Base-by-base conservation (phyloP, 352 stramenopile genomes). In the Globisporangium takayamanum region DNA sequence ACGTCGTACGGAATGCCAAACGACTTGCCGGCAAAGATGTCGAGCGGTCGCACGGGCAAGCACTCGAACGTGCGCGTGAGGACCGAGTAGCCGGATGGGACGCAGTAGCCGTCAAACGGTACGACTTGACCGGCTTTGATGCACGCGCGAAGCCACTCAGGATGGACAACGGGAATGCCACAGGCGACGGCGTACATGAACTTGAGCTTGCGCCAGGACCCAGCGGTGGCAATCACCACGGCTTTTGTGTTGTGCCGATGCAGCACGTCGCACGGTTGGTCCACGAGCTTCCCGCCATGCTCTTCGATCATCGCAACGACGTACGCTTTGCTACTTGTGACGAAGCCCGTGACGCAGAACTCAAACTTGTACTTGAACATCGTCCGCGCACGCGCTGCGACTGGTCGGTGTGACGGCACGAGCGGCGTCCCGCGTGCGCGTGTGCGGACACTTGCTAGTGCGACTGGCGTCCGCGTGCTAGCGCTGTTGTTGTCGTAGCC, bases 91-190 rank as follows among this genome's bases (percentile, higher is more conserved):
- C 82, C 82, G 28, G 70, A 84, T 37, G 82, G 82, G 7, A 92
- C 72, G 54, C 67, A 74, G 59, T 88, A 94, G 8, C 84, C 80
- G 20, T 87, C 72, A 16, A 92, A 87, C 3, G 83, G 73, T 42
- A 89, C 47, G n/a, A 81, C 57, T 33, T 68, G 48, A 1, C 66
- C 68, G n/a, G 60, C 59, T 41, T 74, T 71, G 48, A 85, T 78
- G 51, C 84, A 92, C 50, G 70, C 70, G 28, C 82, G 75, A 14
- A 94, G 74, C 84, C 84, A 94, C 47, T 92, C 84, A 0, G 84
- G 79, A 63, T 94, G 84, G 18, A 94, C 68, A 3, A 94, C 78
- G 15, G 84, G 80, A 18, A 94, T 88, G n/a, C 81, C 80, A 59
- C 74, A 88, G n/a, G 78, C 78, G 53, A 94, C 52, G 6, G 84